Base-by-base conservation (phyloP, 169 alveolate genomes). In the Cryptosporidium viatorum region DNA sequence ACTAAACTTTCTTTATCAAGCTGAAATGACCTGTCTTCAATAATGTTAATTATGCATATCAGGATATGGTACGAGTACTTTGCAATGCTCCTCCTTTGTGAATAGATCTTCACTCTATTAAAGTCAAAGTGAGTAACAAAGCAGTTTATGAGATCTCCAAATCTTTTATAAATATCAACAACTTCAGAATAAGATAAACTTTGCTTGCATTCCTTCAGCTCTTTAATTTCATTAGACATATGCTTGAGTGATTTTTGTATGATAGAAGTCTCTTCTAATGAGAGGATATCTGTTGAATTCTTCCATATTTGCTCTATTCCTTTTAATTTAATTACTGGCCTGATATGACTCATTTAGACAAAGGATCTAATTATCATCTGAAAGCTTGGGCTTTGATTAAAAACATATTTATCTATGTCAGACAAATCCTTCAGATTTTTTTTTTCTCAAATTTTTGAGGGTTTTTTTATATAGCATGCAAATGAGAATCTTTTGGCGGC, bases 1-100 rank as follows among this genome's bases (percentile, higher is more conserved):
- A 60, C 7, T 23, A 80, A 50, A 8, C 29, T 21, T 39, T 62
- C 75, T 65, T 80, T 80, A 16, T 65, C 74, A 41, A 67, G 35
- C 7, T 65, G 55, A n/a, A 35, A 10, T 21, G 51, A 65, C 35
- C 29, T 65, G 33, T 37, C 50, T 6, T 45, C 75, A 45, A 80
- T 33, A 41, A 80, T 80, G n/a, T 80, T 48, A 16, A 80, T 60
- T 12, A 80, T 41, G n/a, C 80, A 80, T 23, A 67, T 43, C 59
- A 80, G 39, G 9, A 80, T 80, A 80, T 80, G 75, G 8, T 80
- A 80, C 35, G 80, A 59, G 48, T 80, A 80, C 55, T 80, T 80
- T 39, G 89, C 89, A 29, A 80, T 80, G 29, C 74, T 80, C 26
- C 89, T 80, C 35, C 89, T 80, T 18, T 41, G 59, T 18, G 65